phyloP scores from a whole-genome alignment of 2,329 filamentous ascomycete genomes.

The Colletotrichum eleusines region DNA sequence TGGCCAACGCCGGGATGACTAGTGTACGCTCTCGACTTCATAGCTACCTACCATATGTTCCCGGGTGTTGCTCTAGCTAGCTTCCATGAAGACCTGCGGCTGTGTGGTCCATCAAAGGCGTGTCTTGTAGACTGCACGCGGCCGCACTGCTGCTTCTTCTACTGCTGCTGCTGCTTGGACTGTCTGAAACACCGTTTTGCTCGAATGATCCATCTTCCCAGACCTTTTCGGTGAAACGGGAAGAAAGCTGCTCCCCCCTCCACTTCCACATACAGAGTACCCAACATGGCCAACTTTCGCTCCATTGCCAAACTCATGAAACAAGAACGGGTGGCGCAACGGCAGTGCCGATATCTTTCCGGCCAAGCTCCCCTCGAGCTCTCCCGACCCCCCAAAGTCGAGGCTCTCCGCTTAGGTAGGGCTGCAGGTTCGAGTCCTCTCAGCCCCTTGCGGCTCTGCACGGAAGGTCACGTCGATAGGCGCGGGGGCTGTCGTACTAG shows the following conservation, averaged over 20 bases:
- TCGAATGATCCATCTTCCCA: background rate
- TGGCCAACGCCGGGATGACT: background rate
- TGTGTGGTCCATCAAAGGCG: background rate
- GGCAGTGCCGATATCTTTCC: too few species aligned
- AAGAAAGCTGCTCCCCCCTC: background rate
- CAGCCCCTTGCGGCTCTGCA: background rate
- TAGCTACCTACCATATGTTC: background rate
- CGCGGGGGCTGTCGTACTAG: too few species aligned
- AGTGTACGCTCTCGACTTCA: background rate
- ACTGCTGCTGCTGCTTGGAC: too few species aligned
- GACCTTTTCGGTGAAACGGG: background rate
- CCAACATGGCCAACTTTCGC: background rate
- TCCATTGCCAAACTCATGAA: background rate
- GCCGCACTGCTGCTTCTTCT: too few species aligned
- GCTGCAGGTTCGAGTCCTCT: too few species aligned
- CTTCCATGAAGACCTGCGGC: background rate
- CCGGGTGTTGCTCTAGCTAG: background rate
- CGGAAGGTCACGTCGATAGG: too few species aligned
- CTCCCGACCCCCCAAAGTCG: too few species aligned
- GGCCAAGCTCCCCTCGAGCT: too few species aligned
- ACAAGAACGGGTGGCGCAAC: too few species aligned
- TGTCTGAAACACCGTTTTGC: too few species aligned
- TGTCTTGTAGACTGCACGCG: too few species aligned
- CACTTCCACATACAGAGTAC: background rate
- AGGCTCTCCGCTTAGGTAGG: too few species aligned